Base-by-base conservation (phyloP, 768 basidiomycete genomes). In the Podaxis pistillaris region DNA sequence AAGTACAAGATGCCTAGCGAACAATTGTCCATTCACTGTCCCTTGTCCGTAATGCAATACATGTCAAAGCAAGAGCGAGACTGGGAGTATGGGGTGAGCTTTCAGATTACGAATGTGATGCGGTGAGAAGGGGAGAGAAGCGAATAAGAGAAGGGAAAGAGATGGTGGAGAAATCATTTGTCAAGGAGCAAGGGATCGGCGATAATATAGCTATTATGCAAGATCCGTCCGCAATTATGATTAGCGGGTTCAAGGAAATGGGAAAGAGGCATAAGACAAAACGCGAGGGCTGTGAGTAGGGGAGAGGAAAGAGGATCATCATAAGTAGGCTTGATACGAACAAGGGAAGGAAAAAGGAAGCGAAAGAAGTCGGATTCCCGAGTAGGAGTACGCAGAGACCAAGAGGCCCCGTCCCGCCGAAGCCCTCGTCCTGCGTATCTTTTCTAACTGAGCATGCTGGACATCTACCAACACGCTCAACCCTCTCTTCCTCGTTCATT, bases 21-120 rank as follows among this genome's bases (percentile, higher is more conserved):
- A 74, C 17, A 56, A 41, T 58, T 56, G 83, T 84, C 82, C 83
- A 78, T 82, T 81, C 79, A 81, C 77, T 76, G 79, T 83, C 79
- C 81, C 75, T 72, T 74, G 74, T 75, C 75, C 76, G 67, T 72
- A 65, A 70, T 72, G 70, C 71, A 71, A 62, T 65, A 60, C 24
- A 37, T 19, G 26, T 50, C 30, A 58, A 12, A 50, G 26, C n/a
- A 58, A 67, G 64, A 63, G 57, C 64, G 63, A 61, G 24, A 36
- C 17, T 62, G 22, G 40, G 44, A 55, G 63, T 41, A 49, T 61
- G 59, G 41, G 41, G 15, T n/a, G n/a, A 19, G 41, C 41, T 19
- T 8, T 46, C 49, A 28, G 49, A 50, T 50, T 50, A 24, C 8
- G 12, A 26, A 24, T 24, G 26, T 50, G 26, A 50, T 28, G 26